phyloP scores from a whole-genome alignment of 2,329 filamentous ascomycete genomes.

The Gaeumannomyces tritici region DNA sequence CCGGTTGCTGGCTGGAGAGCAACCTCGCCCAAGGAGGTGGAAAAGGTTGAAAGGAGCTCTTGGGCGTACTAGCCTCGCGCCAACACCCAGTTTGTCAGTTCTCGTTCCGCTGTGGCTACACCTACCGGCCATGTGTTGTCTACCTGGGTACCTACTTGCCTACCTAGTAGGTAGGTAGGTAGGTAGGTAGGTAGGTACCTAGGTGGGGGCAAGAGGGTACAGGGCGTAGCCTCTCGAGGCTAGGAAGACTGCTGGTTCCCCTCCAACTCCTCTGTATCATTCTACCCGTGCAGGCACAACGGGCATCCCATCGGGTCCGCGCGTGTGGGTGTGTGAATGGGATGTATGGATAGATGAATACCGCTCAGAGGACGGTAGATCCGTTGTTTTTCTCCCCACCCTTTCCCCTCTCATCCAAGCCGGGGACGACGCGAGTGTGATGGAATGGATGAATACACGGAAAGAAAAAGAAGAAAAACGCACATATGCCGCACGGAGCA shows the following conservation, averaged over 20 bases:
- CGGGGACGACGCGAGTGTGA: too few species aligned
- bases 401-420: too few species aligned
- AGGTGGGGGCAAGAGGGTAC: too few species aligned
- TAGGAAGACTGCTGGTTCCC: neutral
- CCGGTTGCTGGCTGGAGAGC: constrained; percentile 78
- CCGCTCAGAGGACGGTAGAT: too few species aligned
- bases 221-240: too few species aligned
- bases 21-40: constrained; percentile 73
- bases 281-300: too few species aligned
- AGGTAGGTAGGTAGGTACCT: too few species aligned
- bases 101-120: too few species aligned
- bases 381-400: too few species aligned
- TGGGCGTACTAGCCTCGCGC: constrained; percentile 62
- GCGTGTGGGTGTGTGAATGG: neutral
- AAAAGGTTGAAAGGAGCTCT: constrained; percentile 91
- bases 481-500: constrained; percentile 69
- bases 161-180: neutral
- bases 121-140: too few species aligned
- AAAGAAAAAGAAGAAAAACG: neutral
- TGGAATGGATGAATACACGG: neutral
- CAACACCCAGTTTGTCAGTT: neutral
- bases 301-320: neutral
- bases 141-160: neutral
- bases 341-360: too few species aligned
- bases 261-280: too few species aligned